Evolutionary conservation across 225 moss, liverwort and hornwort genomes (phyloP).

Genomic region (Polytrichum commune): DNA sequence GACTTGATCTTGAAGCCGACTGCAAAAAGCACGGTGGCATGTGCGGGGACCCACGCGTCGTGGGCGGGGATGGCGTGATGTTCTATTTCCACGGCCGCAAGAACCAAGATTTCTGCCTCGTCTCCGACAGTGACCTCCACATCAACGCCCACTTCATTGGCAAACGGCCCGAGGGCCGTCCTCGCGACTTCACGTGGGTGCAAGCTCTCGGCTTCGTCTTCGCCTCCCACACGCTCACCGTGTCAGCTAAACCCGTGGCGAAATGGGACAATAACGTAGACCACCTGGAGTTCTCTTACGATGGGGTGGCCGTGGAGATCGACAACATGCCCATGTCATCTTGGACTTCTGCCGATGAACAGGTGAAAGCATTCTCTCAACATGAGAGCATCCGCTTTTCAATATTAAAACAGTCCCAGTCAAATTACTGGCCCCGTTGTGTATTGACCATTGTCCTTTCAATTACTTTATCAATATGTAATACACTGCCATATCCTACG

Average conservation of each 20-base stretch:
- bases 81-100: conserved; percentile 66
- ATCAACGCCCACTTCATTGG: conserved; percentile 63
- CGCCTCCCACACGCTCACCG: conserved; percentile 36
- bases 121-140: conserved; percentile 55
- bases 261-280: conserved; percentile 39
- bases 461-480: too few species aligned
- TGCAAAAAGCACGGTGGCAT: conserved; percentile 27
- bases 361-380: conserved; percentile 1
- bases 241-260: conserved; percentile 46
- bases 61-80: conserved; percentile 54
- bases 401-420: too few species aligned
- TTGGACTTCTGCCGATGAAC: conserved; percentile 33
- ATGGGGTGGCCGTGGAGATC: conserved; percentile 23
- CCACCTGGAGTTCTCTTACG: conserved; percentile 39
- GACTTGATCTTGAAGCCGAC: conserved; percentile 1
- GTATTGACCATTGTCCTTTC: too few species aligned
- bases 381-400: too few species aligned
- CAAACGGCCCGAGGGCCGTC: conserved; percentile 37
- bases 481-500: too few species aligned
- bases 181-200: conserved; percentile 60
- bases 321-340: conserved; percentile 2
- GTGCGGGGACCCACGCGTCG: conserved; percentile 53
- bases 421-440: too few species aligned
- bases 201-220: conserved; percentile 55
- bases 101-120: conserved; percentile 48